These are phyloP conservation scores for Cetradonia linearis DNA, from an alignment of 495 filamentous ascomycete species.

Conservation along the genomic window DNA sequence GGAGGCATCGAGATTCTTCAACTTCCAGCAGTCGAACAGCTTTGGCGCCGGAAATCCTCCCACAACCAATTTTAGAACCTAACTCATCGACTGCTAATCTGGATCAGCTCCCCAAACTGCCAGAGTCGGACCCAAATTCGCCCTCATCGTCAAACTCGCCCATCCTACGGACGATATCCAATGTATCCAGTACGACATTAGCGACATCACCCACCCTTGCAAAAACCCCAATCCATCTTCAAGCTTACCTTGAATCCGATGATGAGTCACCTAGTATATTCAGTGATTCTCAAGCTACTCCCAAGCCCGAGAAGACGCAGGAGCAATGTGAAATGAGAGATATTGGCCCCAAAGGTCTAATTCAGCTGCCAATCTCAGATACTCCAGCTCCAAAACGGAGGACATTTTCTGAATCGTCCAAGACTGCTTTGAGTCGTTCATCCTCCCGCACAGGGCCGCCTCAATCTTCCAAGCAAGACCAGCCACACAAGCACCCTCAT, in stretches of 20 bases:
- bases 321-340: constrained; percentile 12
- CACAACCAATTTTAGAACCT: constrained; percentile 11
- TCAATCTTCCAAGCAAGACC: neutral
- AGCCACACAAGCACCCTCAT: constrained; percentile 4
- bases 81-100: constrained; percentile 13
- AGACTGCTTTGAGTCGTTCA: neutral
- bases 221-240: constrained; percentile 10
- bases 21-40: constrained; percentile 19
- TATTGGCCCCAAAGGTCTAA: neutral
- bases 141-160: constrained; percentile 22
- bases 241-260: constrained; percentile 19
- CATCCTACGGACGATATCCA: constrained; percentile 17
- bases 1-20: constrained; percentile 23
- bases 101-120: constrained; percentile 24
- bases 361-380: constrained; percentile 4
- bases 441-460: constrained; percentile 8
- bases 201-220: constrained; percentile 16
- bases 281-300: constrained; percentile 13
- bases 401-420: constrained; percentile 4
- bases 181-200: constrained; percentile 6
- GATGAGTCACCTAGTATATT: neutral
- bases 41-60: constrained; percentile 10
- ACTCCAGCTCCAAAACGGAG: constrained; percentile 3
- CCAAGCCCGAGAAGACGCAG: constrained; percentile 12
- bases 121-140: constrained; percentile 22